Base-by-base conservation (phyloP, 257 asterid genomes). In the Solanum peruvianum region DNA sequence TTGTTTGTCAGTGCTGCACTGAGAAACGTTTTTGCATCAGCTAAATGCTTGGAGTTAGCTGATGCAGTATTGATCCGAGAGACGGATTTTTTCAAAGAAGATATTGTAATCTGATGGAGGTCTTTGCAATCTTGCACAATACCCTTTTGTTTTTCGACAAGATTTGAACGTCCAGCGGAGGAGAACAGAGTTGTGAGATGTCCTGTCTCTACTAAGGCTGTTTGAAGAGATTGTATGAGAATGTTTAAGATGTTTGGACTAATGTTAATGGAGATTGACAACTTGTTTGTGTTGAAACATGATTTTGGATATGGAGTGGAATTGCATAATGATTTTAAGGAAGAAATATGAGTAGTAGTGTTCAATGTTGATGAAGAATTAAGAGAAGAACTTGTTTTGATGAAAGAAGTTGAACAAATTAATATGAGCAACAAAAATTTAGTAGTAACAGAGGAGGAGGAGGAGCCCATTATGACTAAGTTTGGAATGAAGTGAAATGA, bases 1-100 rank as follows among this genome's bases (percentile, higher is more conserved):
- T 88, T 93, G 91, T 97, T 97, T 5, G 98, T 95, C 35, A 95
- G 64, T 23, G 99, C 93, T 2, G 99, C 99, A 83, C 94, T 93
- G 16, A 97, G 94, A 29, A 89, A 93, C 0, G 95, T 88, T 31
- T 92, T 89, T 9, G 98, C 93, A 88, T 97, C 98, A 18, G 92
- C 81, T 16, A 93, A 13, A 10, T 90, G 90, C 31, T 80, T 84
- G 0, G 93, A 27, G 7, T 90, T 85, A 12, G 86, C 18, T 15
- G 67, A 77, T 9, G 35, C 6, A n/a, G 91, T 11, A 7, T 44
- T 87, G 80, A 95, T 15, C 18, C 87, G 42, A 4, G 95, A 85
- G 2, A 92, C 25, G 21, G 99, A 94, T 64, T 88, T 94, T 39
- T 90, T 75, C 42, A 97, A 83, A 0, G 94, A 90, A 11, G 93